phyloP scores from a whole-genome alignment of 805 yeast genomes.

The Teunomyces barrocoloradensis region DNA sequence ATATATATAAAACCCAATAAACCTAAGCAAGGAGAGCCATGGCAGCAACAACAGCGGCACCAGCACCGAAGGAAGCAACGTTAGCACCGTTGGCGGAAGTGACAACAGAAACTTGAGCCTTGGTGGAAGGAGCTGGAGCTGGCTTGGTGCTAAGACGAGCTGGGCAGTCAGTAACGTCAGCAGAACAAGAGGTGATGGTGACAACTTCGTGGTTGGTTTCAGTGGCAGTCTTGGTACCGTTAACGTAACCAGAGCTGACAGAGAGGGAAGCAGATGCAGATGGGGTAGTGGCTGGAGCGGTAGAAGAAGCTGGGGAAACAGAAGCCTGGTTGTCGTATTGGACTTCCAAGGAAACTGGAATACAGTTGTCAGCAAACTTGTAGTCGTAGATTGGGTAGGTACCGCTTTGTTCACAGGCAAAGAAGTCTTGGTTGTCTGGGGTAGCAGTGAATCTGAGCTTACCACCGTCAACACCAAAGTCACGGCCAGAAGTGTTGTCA shows the following conservation, averaged over 20 bases:
- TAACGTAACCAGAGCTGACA: conserved; percentile 4
- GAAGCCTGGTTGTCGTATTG: conserved; percentile 16
- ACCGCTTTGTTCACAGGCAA: conserved; percentile 21
- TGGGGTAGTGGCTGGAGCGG: conserved; percentile 5
- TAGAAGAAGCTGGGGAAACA: conserved; percentile 19
- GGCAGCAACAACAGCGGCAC: conserved; percentile 12
- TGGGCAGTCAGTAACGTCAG: conserved; percentile 22
- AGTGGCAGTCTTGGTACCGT: conserved; percentile 18
- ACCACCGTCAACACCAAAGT: conserved; percentile 25
- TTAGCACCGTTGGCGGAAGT: conserved; percentile 18
- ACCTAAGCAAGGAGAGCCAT: conserved; percentile 13
- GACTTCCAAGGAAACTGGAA: conserved; percentile 18
- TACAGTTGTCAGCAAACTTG: conserved; percentile 17
- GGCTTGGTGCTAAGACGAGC: conserved; percentile 19
- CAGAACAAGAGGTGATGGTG: conserved; percentile 26
- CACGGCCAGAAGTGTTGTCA: conserved; percentile 19
- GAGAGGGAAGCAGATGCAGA: conserved; percentile 6
- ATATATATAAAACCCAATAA: background rate
- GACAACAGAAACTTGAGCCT: conserved; percentile 14
- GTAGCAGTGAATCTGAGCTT: conserved; percentile 22
- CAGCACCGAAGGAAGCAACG: conserved; percentile 13
- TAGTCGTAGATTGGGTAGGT: conserved; percentile 13
- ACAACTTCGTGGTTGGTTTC: conserved; percentile 23
- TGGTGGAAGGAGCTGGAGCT: conserved; percentile 20
- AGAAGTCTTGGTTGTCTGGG: conserved; percentile 17